Base-by-base conservation (phyloP, 1,284 basidiomycete genomes). In the Trichosporon sp. region DNA sequence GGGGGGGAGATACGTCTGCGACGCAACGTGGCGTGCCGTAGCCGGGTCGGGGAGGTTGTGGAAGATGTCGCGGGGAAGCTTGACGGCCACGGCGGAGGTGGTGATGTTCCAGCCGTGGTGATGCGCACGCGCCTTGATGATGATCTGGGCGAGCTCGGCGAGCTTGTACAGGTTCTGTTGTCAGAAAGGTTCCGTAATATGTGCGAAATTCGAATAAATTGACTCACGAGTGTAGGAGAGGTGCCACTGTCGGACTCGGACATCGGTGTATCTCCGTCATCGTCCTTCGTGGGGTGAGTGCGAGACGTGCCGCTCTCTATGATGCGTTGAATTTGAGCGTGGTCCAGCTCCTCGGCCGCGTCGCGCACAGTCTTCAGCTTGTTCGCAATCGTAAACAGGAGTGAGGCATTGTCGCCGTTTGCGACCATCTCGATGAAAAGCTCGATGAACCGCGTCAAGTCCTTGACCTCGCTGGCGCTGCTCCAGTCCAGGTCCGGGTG, bases 321-420 rank as follows among this genome's bases (percentile, higher is more conserved):
- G 4, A 72, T 43, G 1, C 67, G 48, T 7, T 56, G 63, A 21
- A 69, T 54, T 61, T 73, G 68, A 11, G 71, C 74, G n/a, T 75
- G 70, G 63, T 74, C 73, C 38, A 70, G 68, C 21, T 56, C 38
- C 65, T 73, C 74, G 56, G 54, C 71, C 1, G 59, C 46, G 12
- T 72, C 95, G 6, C 91, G 87, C 3, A 96, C 91, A 0, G 92
- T 92, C 86, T 98, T 99, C 71, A 91, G 87, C 79, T 92, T 92
- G 76, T 88, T 85, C 0, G 94, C 91, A 8, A 98, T 87, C 78
- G 94, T 90, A 76, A 90, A 95, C 19, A 99, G 85, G 4, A 97
- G 85, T 0, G 91, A 89, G 12, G 97, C 85, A 75, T 95, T 98
- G 65, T 96, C 91, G 21, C 88, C 80, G 5, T 87, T 89, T 10